Percentiles rank a stretch among this genome's conserved stretches.
phyloP scores from a whole-genome alignment of 345 rosid genomes.

The Ceriops zippeliana region DNA sequence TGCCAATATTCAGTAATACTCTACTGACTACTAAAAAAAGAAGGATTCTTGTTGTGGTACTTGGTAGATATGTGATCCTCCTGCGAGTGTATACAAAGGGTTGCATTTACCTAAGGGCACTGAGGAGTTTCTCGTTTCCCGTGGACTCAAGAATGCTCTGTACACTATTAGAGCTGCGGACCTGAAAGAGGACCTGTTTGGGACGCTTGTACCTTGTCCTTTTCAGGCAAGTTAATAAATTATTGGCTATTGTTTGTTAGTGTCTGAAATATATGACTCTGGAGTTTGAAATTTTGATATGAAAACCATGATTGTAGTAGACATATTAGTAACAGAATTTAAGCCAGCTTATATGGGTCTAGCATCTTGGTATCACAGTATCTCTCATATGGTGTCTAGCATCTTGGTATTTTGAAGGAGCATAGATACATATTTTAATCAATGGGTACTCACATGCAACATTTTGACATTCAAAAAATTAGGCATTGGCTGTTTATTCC shows the following conservation, averaged over 20 bases:
- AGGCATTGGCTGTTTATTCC: no score
- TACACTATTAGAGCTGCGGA: constrained; percentile 70
- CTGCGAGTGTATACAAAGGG: constrained; percentile 82
- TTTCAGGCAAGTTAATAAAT: constrained; percentile 45
- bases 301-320: neutral
- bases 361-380: no score
- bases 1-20: no score
- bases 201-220: constrained; percentile 62
- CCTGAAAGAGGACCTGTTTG: constrained; percentile 74
- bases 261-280: neutral
- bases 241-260: neutral
- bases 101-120: constrained; percentile 51
- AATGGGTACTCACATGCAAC: no score
- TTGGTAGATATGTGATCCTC: constrained; percentile 56
- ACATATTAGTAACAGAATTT: neutral
- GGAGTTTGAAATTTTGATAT: no score
- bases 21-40: no score
- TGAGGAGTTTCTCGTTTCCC: constrained; percentile 55
- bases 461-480: no score
- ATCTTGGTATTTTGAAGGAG: no score
- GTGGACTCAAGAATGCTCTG: constrained; percentile 72
- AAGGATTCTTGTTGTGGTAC: no score
- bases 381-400: no score
- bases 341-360: neutral
- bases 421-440: no score